Evolutionary conservation across 345 rosid genomes (phyloP).

Genomic region (Melaleuca alternifolia): DNA sequence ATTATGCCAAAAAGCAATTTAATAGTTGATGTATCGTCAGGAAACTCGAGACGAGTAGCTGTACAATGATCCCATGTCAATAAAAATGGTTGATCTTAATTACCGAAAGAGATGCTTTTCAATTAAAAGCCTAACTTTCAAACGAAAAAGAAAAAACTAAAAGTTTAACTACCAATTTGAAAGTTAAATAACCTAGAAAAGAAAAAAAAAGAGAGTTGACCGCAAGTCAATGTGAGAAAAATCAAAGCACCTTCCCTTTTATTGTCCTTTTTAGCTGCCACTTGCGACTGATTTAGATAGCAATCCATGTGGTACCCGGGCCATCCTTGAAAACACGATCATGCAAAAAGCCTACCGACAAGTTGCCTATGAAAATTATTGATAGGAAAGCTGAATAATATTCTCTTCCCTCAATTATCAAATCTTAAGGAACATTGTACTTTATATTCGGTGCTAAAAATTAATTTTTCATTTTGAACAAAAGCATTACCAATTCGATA

Average conservation of each 20-base stretch:
- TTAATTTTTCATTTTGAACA: no score
- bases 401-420: background rate
- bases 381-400: background rate
- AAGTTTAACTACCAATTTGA: background rate
- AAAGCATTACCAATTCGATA: no score
- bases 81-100: background rate
- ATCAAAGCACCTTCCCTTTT: background rate
- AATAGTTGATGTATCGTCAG: background rate
- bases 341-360: no score
- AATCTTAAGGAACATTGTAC: background rate
- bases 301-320: no score
- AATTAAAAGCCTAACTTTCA: no score
- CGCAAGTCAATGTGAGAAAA: background rate
- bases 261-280: background rate
- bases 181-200: background rate
- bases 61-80: background rate
- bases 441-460: background rate
- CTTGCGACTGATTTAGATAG: no score
- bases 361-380: background rate
- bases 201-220: background rate
- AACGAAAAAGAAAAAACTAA: no score
- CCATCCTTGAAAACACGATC: no score
- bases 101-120: background rate
- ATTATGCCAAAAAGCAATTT: background rate
- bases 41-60: background rate